Evolutionary conservation across 768 basidiomycete species (phyloP).

Genomic region (Artomyces pyxidatus): DNA sequence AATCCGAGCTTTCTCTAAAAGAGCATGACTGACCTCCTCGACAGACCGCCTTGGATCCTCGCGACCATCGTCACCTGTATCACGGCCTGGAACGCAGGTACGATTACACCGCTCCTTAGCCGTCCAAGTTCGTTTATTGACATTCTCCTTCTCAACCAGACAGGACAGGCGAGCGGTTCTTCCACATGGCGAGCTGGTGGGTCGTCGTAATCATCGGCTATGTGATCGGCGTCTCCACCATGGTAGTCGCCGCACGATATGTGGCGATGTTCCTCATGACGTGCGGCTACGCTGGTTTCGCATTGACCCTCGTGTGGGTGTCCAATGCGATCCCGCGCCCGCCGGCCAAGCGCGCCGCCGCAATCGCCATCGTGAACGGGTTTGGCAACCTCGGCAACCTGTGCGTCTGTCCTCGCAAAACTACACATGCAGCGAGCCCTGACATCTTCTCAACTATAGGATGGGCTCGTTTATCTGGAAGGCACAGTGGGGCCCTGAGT

Average conservation of each 20-base stretch:
- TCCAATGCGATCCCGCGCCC: constrained; percentile 53
- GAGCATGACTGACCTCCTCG: not conserved
- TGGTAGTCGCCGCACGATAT: constrained; percentile 43
- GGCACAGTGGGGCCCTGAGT: constrained; percentile 48
- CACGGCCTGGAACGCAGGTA: constrained; percentile 50
- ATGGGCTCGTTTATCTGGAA: constrained; percentile 60
- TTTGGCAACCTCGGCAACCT: constrained; percentile 49
- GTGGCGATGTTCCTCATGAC: constrained; percentile 61
- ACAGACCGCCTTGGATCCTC: constrained; percentile 63
- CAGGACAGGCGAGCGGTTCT: constrained; percentile 54
- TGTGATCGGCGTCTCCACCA: constrained; percentile 50
- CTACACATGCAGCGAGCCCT: too few relatives aligned
- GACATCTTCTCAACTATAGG: too few relatives aligned
- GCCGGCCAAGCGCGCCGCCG: constrained; percentile 46
- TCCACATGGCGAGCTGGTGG: constrained; percentile 50
- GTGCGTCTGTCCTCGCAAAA: constrained; percentile 28
- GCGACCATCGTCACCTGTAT: constrained; percentile 39
- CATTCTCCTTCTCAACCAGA: constrained; percentile 26
- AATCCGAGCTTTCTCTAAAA: too few relatives aligned
- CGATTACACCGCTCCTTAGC: constrained; percentile 4
- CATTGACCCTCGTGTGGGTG: constrained; percentile 51
- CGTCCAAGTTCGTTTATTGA: not conserved
- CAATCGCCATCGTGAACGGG: constrained; percentile 58
- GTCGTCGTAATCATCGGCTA: constrained; percentile 55
- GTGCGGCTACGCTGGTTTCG: constrained; percentile 38